phyloP scores from a whole-genome alignment of 2,329 filamentous ascomycete species.

The Alternaria triticina region DNA sequence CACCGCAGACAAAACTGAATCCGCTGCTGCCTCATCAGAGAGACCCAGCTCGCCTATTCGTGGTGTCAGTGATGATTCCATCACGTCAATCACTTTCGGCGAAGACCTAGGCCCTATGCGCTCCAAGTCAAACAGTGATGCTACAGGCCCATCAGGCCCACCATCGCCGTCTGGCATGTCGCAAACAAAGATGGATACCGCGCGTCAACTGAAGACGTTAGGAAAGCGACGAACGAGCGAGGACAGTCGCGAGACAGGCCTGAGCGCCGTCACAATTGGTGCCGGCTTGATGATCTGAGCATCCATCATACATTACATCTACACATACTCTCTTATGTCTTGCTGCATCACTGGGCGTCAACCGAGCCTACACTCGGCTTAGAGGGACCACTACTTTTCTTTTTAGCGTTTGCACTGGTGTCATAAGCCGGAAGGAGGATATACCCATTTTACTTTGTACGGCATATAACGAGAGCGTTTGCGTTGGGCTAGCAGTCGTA shows the following conservation, averaged over 20 bases:
- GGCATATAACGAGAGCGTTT: neutral
- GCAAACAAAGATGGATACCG: slow-evolving; percentile 33
- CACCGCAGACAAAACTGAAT: slow-evolving; percentile 2
- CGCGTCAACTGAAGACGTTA: slow-evolving; percentile 23
- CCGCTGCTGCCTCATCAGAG: slow-evolving; percentile 8
- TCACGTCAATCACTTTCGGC: slow-evolving; percentile 42
- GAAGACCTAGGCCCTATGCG: slow-evolving; percentile 38
- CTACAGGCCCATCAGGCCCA: slow-evolving; percentile 27
- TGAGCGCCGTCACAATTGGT: slow-evolving; percentile 28
- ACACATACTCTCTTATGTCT: neutral
- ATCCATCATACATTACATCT: neutral
- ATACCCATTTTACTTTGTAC: slow-evolving; percentile 12
- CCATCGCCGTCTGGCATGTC: slow-evolving; percentile 33
- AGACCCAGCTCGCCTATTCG: slow-evolving; percentile 38
- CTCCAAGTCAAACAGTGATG: slow-evolving; percentile 31
- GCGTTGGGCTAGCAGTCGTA: neutral
- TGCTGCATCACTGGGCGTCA: neutral
- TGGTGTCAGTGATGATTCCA: slow-evolving; percentile 39
- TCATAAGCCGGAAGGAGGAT: neutral
- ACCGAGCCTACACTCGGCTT: neutral
- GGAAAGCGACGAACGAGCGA: slow-evolving; percentile 32
- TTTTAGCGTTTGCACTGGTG: neutral
- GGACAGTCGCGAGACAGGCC: slow-evolving; percentile 22
- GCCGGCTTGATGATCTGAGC: slow-evolving; percentile 33
- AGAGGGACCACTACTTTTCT: neutral